Conservation (phyloP, 2,329 filamentous ascomycete genomes). For the Colletotrichum horii region DNA sequence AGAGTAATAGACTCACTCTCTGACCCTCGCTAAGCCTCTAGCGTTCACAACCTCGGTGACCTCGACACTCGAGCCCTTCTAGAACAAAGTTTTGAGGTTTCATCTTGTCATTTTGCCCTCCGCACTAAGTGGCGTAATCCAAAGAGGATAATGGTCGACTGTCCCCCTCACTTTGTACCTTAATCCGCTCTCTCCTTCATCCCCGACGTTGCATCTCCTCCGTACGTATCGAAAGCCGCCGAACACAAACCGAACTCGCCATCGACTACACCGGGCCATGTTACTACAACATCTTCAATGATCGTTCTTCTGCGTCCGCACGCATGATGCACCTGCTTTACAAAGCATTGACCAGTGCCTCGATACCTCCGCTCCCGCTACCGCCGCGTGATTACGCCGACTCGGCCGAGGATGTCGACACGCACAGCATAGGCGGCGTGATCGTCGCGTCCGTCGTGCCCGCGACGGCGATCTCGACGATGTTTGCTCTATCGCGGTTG, state of each 20-base stretch:
- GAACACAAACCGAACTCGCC: neutral
- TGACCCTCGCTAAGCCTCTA: neutral
- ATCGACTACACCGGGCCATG: neutral
- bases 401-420: neutral
- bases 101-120: neutral
- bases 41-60: neutral
- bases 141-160: neutral
- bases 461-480: slow-evolving; percentile 1
- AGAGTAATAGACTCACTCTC: neutral
- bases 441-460: slow-evolving; percentile 3
- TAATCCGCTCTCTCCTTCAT: rapidly evolving
- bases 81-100: neutral
- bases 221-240: neutral
- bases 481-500: neutral
- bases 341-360: neutral
- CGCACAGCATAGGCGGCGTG: neutral
- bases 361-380: neutral
- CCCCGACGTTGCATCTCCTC: neutral
- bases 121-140: neutral
- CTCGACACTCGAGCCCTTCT: neutral
- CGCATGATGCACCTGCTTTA: slow-evolving; percentile 7
- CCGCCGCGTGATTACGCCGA: neutral
- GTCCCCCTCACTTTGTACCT: neutral
- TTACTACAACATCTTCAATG: neutral
- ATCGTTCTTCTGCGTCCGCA: neutral